phyloP scores from a whole-genome alignment of 2,329 filamentous ascomycete species.

The Trichophyton simii region DNA sequence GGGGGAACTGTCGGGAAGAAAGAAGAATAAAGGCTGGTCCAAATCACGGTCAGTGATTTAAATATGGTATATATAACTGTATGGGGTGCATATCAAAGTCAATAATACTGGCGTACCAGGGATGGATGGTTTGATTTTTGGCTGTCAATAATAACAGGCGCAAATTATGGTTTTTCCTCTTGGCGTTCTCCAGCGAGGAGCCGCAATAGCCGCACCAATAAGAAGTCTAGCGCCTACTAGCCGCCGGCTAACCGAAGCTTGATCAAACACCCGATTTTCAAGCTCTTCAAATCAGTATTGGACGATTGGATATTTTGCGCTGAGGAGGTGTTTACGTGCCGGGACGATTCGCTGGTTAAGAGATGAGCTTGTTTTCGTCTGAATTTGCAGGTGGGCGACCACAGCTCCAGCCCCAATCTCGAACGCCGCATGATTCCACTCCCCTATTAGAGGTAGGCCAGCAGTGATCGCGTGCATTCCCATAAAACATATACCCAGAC shows the following conservation, averaged over 20 bases:
- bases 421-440: neutral
- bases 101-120: too few species aligned
- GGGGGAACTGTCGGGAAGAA: constrained; percentile 9
- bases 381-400: neutral
- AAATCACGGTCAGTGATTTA: too few species aligned
- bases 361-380: neutral
- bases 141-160: too few species aligned
- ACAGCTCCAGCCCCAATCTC: neutral
- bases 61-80: too few species aligned
- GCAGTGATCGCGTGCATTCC: neutral
- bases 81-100: too few species aligned
- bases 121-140: too few species aligned
- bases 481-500: neutral
- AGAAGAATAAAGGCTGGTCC: neutral
- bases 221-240: neutral
- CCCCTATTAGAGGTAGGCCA: neutral
- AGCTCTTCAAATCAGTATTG: neutral
- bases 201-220: neutral
- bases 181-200: neutral
- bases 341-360: neutral
- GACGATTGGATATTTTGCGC: neutral
- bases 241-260: neutral
- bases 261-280: neutral
- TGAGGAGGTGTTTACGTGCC: neutral
- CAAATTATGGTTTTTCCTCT: too few species aligned